Conservation (phyloP, 2,329 filamentous ascomycete genomes). For the Colletotrichum lentis region DNA sequence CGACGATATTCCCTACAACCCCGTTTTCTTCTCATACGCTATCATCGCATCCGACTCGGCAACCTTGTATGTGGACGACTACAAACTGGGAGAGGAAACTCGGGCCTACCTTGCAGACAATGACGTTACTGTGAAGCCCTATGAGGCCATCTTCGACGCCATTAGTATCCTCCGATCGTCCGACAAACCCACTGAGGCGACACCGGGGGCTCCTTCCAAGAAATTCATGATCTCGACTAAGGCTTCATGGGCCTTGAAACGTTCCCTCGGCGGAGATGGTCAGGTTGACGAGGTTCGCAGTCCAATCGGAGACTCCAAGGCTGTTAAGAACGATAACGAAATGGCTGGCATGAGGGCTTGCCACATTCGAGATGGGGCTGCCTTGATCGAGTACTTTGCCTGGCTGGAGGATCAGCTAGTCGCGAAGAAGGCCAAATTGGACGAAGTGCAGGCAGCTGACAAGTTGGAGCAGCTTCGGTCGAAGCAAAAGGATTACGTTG, state of each 20-base stretch:
- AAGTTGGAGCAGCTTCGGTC: constrained; percentile 82
- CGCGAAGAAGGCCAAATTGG: constrained; percentile 74
- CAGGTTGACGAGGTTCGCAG: constrained; percentile 87
- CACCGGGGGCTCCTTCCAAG: constrained; percentile 47
- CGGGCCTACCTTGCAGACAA: constrained; percentile 73
- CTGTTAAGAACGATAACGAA: constrained; percentile 91
- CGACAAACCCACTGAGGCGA: constrained; percentile 8
- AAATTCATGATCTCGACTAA: constrained; percentile 89
- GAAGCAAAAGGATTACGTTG: constrained; percentile 78
- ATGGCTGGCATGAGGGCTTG: constrained; percentile 92
- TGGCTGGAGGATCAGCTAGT: constrained; percentile 93
- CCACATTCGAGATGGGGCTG: constrained; percentile 91
- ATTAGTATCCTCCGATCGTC: constrained; percentile 65
- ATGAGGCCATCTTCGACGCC: constrained; percentile 81
- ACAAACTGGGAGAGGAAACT: constrained; percentile 76
- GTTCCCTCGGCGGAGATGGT: constrained; percentile 84
- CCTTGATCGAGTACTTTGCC: constrained; percentile 90
- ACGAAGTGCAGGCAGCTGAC: constrained; percentile 91
- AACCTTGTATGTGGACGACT: constrained; percentile 83
- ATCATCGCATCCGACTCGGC: constrained; percentile 79
- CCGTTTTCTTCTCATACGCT: constrained; percentile 97
- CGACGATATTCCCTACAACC: constrained; percentile 96
- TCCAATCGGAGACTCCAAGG: constrained; percentile 89
- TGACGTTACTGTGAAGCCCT: constrained; percentile 80
- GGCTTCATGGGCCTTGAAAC: constrained; percentile 90